phyloP scores from a whole-genome alignment of 176 grass and related monocot species.

The Juncus effusus region DNA sequence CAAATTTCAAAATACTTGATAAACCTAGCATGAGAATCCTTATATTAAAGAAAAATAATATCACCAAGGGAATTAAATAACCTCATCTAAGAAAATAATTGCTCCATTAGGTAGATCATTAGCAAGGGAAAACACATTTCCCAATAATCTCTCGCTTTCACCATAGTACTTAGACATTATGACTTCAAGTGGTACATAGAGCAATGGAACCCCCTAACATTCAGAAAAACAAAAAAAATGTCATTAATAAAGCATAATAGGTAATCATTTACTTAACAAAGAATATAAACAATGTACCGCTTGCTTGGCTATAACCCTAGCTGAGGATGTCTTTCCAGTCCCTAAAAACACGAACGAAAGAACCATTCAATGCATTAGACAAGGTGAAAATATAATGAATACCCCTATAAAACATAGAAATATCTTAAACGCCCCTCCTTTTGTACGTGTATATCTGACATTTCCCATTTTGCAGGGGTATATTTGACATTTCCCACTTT shows the following conservation, averaged over 20 bases:
- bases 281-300: slow-evolving; percentile 47
- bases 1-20: background rate
- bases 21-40: background rate
- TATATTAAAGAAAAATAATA: background rate
- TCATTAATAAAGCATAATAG: slow-evolving; percentile 5
- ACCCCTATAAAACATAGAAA: too few species aligned
- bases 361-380: slow-evolving; percentile 1
- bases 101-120: slow-evolving; percentile 90
- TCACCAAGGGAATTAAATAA: background rate
- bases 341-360: slow-evolving; percentile 37
- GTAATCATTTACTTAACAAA: background rate
- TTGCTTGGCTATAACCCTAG: slow-evolving; percentile 93
- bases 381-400: too few species aligned
- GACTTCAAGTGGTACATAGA: slow-evolving; percentile 91
- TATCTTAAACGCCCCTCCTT: too few species aligned
- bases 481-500: too few species aligned
- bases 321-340: slow-evolving; percentile 91
- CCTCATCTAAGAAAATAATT: slow-evolving; percentile 97
- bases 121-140: slow-evolving; percentile 91
- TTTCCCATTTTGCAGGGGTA: too few species aligned
- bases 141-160: slow-evolving; percentile 82
- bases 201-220: slow-evolving; percentile 76
- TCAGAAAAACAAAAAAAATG: slow-evolving; percentile 20
- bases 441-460: too few species aligned
- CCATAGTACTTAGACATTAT: slow-evolving; percentile 99